Evolutionary conservation across 2,329 filamentous ascomycete genomes (phyloP).

Genomic region (Nannizziopsis arthrosporioides): DNA sequence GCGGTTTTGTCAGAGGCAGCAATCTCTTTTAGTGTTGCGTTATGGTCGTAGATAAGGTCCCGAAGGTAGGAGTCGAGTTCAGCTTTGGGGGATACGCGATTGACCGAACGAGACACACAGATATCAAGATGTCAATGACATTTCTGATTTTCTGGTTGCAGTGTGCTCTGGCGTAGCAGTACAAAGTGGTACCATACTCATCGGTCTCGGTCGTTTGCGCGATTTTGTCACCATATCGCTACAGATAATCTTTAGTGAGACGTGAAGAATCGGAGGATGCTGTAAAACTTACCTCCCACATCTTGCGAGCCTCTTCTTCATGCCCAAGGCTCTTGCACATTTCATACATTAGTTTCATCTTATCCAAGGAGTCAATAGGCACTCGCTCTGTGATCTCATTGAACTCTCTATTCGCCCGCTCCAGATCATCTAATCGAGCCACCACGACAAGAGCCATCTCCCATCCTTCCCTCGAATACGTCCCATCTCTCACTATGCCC

Average conservation of each 20-base stretch:
- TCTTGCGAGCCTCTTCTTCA: conserved; percentile 63
- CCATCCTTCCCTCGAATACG: conserved; percentile 59
- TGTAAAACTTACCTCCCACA: conserved; percentile 58
- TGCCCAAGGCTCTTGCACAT: conserved; percentile 70
- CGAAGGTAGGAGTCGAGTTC: conserved; percentile 64
- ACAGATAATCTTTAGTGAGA: conserved; percentile 4
- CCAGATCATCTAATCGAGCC: conserved; percentile 63
- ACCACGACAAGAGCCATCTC: conserved; percentile 76
- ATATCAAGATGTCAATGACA: conserved; percentile 75
- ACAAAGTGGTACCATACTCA: conserved; percentile 72
- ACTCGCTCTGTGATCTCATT: conserved; percentile 61
- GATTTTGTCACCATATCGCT: conserved; percentile 76
- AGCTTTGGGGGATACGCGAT: conserved; percentile 60
- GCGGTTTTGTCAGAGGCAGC: conserved; percentile 67
- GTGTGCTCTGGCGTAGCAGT: conserved; percentile 84
- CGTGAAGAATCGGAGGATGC: not conserved
- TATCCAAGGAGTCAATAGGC: conserved; percentile 55
- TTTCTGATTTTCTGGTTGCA: conserved; percentile 66
- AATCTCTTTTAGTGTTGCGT: conserved; percentile 57
- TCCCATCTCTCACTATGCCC: conserved; percentile 24
- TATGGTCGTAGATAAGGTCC: conserved; percentile 59
- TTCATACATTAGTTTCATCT: conserved; percentile 70
- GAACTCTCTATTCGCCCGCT: conserved; percentile 61
- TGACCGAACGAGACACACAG: conserved; percentile 76
- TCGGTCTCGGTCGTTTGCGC: conserved; percentile 50